Evolutionary conservation across 163 green algal species (phyloP), one percentile per base, ranked within the genome.

Genomic region (Coccomyxa subellipsoidea): DNA sequence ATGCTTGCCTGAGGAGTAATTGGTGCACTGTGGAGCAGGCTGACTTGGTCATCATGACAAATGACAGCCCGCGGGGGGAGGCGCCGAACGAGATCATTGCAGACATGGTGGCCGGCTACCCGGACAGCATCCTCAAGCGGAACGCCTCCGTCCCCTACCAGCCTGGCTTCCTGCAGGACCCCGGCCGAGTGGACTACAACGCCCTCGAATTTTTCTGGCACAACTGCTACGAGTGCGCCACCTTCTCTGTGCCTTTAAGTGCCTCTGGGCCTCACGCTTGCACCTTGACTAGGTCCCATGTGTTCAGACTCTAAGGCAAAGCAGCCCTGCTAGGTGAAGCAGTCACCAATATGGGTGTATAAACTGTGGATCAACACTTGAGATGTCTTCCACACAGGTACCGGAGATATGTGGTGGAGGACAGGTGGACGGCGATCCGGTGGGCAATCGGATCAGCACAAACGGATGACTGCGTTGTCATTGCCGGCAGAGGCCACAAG

Each of bases 41-140:
- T 0, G 94, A 99, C 83, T 85, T 96, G 7, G 93, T 98, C 10
- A 96, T 98, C 77, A 36, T 99, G n/a, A 99, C 97, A 21, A 98
- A 96, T 85, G 92, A 98, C 84, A 96, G 91, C 78, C 95, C 96
- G 0, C 88, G 94, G 0, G 80, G 69, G 7, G 92, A 97, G 84
- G 69, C 88, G 15, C 94, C 95, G 23, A 78, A 91, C 53, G 76
- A 92, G 27, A 93, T 97, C 78, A 85, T 96, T 0, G 38, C 81
- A 10, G 95, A 99, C 86, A 95, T 98, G 32, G 89, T 97, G 6
- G 84, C 91, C 6, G 96, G 96, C n/a, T 94, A 96, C 59, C 92
- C 94, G 0, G 87, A 94, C 21, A 87, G 94, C 12, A 83, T 98
- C 59, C 83, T 91, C 25, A 85, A 90, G 54, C 38, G 75, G 6